Evolutionary conservation across 2,329 filamentous ascomycete genomes (phyloP), one percentile per base, ranked within the genome.

Genomic region (Cladosporium cucumerinum): DNA sequence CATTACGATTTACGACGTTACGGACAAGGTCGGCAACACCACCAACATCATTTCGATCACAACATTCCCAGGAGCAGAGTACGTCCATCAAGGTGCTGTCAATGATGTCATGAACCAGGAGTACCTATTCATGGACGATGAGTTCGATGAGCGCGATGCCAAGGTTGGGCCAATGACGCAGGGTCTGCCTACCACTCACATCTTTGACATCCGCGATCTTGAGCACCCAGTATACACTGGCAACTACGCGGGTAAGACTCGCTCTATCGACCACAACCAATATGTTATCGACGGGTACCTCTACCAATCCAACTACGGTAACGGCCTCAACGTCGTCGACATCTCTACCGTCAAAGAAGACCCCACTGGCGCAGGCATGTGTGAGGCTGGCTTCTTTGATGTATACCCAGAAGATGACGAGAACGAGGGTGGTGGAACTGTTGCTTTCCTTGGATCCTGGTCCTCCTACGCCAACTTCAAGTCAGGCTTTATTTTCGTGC

Each of bases 41-140:
- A 63, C 66, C 28, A 78, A 72, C 39, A 77, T 83, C 68, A 82
- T 84, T 72, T 83, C 81, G 55, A 75, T 77, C 61, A 84, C 81
- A 0, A 77, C 78, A 1, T 85, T 84, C 71, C 75, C 78, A 26
- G 82, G 82, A 32, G 79, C 79, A 12, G 68, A 75, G 30, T 86
- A 85, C 72, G 82, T 82, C 2, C 84, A 86, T 67, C 82, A 84
- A 72, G 55, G 60, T 23, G 60, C 49, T 43, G 60, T 62, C 23
- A 54, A 62, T 34, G 60, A 62, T 32, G 34, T 85, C 8, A 76
- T 82, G 26, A 81, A 85, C 70, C 71, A 75, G 12, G 72, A 78
- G 58, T 84, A 78, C 69, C 78, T 85, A 4, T 76, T 85, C 16
- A 71, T 84, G 5, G 83, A 85, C 67, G 83, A 86, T 67, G 84